Base-by-base conservation (phyloP, 306 rosid genomes). In the Abrus pulchellus region DNA sequence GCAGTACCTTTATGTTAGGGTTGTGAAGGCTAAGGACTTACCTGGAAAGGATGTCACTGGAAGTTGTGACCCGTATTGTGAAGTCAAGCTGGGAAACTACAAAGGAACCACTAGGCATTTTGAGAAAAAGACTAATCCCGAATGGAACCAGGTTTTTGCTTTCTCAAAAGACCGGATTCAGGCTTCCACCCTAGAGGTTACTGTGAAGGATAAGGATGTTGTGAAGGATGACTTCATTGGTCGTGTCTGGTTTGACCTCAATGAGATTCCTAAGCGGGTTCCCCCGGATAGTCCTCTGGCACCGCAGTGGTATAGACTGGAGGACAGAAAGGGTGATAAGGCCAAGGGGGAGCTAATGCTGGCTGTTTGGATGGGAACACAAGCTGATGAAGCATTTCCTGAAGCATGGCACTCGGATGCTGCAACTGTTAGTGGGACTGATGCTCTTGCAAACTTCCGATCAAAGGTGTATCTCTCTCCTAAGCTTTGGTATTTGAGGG, bases 311-410 rank as follows among this genome's bases (percentile, higher is more conserved):
- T 94, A 94, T 83, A 86, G 99, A 12, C 74, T 94, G 89, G 97
- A 93, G 71, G 97, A 91, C 38, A 87, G 82, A 71, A 88, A 82
- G 86, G 86, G 87, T 28, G 89, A 80, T 28, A 94, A 94, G 91
- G 91, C 69, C 2, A 93, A 54, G 75, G 99, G 97, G 57, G 99
- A 94, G 87, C 86, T 94, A n/a, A 94, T 94, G 97, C 82, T 94
- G 80, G 99, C 99, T 68, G 99, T 94, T 53, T 94, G 99, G 99
- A 91, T 93, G 97, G 99, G 99, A 13, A 94, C 97, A 28, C 99
- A 94, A 71, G 99, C 99, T 12, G 99, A 94, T 82, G 99, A 94
- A 85, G 99, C 97, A 0, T 94, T 94, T 81, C 95, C 99, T 7
- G 99, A 94, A 72, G 99, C 99, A 1, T 94, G 99, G 99, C 97